Conservation (phyloP, 2,329 filamentous ascomycete genomes). For the Botrytis squamosa region DNA sequence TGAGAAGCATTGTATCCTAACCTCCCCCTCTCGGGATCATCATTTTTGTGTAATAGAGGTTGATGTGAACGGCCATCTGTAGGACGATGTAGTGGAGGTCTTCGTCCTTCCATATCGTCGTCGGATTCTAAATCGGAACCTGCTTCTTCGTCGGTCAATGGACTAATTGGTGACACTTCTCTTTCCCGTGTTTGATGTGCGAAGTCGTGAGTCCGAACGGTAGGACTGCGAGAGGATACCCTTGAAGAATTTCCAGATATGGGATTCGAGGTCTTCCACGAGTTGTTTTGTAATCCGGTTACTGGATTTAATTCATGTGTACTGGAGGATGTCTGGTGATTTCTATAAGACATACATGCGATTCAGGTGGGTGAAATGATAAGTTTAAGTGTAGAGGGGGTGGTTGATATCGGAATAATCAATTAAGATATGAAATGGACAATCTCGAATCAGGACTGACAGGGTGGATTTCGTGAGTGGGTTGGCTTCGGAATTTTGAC, state of each 20-base stretch:
- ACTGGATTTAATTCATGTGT: conserved; percentile 17
- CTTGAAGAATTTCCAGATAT: conserved; percentile 29
- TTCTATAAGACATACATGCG: conserved; percentile 38
- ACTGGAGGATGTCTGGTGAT: conserved; percentile 27
- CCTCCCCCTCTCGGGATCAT: conserved; percentile 36
- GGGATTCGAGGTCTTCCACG: conserved; percentile 31
- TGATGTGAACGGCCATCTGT: conserved; percentile 43
- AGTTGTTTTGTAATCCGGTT: conserved; percentile 22
- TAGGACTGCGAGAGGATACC: conserved; percentile 25
- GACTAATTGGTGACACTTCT: conserved; percentile 18
- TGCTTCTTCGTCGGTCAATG: conserved; percentile 26
- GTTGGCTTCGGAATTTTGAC: neutral
- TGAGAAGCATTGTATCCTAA: conserved; percentile 35
- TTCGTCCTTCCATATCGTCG: conserved; percentile 41
- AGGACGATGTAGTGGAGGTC: conserved; percentile 42
- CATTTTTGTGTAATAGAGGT: conserved; percentile 39
- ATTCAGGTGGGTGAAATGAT: conserved; percentile 4
- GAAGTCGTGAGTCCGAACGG: conserved; percentile 25
- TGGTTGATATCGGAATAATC: conserved; percentile 3
- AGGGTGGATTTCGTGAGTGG: neutral
- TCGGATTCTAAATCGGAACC: conserved; percentile 31
- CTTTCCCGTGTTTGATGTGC: conserved; percentile 24
- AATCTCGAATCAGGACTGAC: conserved; percentile 1
- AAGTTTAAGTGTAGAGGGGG: neutral
- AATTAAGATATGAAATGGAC: neutral